Conservation (phyloP, 768 basidiomycete species). For the Mycena rosella region DNA sequence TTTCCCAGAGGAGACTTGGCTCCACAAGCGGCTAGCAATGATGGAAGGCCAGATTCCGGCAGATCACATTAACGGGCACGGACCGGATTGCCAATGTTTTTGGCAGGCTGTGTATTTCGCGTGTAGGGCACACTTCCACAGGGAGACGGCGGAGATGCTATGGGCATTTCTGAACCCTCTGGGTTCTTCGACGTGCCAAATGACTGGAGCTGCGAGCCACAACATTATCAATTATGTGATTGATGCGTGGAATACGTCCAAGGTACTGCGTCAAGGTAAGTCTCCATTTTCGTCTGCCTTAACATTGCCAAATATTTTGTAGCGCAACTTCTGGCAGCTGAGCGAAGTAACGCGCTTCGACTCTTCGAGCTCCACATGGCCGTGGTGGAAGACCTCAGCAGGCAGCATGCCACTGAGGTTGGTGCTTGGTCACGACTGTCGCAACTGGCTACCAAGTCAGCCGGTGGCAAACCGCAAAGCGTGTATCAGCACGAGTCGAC, state of each 20-base stretch:
- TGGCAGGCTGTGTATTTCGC: too few species aligned
- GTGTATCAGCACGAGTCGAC: too few species aligned
- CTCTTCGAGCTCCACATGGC: constrained; percentile 20
- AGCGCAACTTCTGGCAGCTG: constrained; percentile 12
- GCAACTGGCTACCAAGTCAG: background rate
- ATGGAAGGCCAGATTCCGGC: too few species aligned
- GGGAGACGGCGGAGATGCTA: too few species aligned
- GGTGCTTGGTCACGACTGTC: constrained; percentile 6
- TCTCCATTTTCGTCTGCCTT: background rate
- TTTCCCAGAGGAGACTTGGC: constrained; percentile 14
- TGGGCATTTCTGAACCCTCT: too few species aligned
- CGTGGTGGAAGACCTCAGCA: constrained; percentile 2
- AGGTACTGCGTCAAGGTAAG: constrained; percentile 10
- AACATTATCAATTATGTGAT: constrained; percentile 18
- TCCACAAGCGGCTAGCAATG: too few species aligned
- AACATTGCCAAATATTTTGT: background rate
- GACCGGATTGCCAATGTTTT: too few species aligned
- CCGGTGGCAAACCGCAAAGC: background rate
- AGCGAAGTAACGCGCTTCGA: constrained; percentile 9
- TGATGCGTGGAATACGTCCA: constrained; percentile 12
- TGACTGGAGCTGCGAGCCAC: constrained; percentile 13
- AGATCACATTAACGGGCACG: too few species aligned
- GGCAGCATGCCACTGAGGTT: constrained; percentile 12
- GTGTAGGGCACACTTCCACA: too few species aligned
- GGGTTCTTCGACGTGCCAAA: too few species aligned